These are phyloP conservation scores for Aspergillus cristatus DNA, from an alignment of 495 filamentous ascomycete genomes.

Conservation along the genomic window DNA sequence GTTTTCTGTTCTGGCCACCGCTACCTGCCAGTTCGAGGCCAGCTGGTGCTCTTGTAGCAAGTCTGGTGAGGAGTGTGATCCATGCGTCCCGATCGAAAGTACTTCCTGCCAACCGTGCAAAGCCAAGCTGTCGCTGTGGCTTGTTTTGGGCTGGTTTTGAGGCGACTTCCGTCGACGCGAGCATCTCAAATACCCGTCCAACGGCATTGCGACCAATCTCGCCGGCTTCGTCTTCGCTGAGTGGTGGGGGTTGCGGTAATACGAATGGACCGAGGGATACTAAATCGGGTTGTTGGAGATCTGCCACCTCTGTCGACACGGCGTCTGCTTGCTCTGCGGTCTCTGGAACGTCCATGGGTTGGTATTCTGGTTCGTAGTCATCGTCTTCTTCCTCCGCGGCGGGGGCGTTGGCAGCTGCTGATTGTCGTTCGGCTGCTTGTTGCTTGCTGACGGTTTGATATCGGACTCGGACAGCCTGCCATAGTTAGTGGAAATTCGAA, in stretches of 20 bases:
- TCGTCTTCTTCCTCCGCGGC: slow-evolving; percentile 68
- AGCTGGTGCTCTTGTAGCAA: slow-evolving; percentile 71
- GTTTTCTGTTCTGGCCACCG: slow-evolving; percentile 10
- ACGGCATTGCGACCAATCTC: slow-evolving; percentile 62
- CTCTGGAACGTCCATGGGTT: slow-evolving; percentile 61
- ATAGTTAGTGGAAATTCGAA: slow-evolving; percentile 16
- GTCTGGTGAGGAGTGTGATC: slow-evolving; percentile 74
- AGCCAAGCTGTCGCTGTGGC: slow-evolving; percentile 44
- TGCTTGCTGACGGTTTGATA: slow-evolving; percentile 35
- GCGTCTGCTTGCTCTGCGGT: slow-evolving; percentile 66
- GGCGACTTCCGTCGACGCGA: slow-evolving; percentile 59
- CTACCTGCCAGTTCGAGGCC: slow-evolving; percentile 46
- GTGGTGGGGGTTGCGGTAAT: slow-evolving; percentile 64
- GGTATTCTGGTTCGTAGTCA: slow-evolving; percentile 80
- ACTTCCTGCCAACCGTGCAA: slow-evolving; percentile 77
- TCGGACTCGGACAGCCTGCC: slow-evolving; percentile 38
- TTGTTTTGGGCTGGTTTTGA: slow-evolving; percentile 36
- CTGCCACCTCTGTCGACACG: slow-evolving; percentile 43
- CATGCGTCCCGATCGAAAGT: slow-evolving; percentile 83
- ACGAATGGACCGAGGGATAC: slow-evolving; percentile 59
- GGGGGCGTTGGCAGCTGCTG: slow-evolving; percentile 19
- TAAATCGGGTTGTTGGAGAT: slow-evolving; percentile 38
- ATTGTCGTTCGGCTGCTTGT: slow-evolving; percentile 33
- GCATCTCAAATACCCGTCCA: slow-evolving; percentile 65
- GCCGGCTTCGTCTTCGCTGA: slow-evolving; percentile 57